Evolutionary conservation across 2,329 filamentous ascomycete genomes (phyloP).

Genomic region (Apiospora malaysiana): DNA sequence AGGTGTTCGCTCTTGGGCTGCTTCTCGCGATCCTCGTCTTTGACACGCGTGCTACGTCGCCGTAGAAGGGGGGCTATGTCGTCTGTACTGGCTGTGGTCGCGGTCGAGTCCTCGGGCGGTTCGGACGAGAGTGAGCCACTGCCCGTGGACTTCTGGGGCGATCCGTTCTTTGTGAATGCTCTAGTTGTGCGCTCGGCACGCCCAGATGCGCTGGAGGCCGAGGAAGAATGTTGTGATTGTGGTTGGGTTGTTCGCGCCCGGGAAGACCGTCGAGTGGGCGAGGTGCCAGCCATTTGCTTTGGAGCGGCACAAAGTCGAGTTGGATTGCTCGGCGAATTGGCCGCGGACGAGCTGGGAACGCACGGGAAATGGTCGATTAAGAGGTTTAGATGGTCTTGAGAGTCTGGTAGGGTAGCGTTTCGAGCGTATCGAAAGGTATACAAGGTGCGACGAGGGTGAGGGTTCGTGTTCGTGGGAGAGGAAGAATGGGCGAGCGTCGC

Average conservation of each 20-base stretch:
- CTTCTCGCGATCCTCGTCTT: slow-evolving; percentile 64
- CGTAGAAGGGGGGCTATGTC: slow-evolving; percentile 75
- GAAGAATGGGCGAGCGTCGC: slow-evolving; percentile 7
- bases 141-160: slow-evolving; percentile 76
- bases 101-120: slow-evolving; percentile 65
- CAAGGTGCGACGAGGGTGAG: slow-evolving; percentile 8
- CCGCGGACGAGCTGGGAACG: slow-evolving; percentile 2
- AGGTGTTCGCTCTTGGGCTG: slow-evolving; percentile 47
- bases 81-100: slow-evolving; percentile 47
- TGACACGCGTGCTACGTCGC: slow-evolving; percentile 75
- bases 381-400: neutral
- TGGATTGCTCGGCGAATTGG: slow-evolving; percentile 15
- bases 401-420: neutral
- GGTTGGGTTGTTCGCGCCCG: slow-evolving; percentile 83
- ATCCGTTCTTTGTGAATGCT: slow-evolving; percentile 73
- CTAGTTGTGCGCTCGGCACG: slow-evolving; percentile 78
- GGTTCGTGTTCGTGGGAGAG: slow-evolving; percentile 12
- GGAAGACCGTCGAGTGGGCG: slow-evolving; percentile 83
- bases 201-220: slow-evolving; percentile 77
- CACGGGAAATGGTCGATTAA: neutral
- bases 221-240: slow-evolving; percentile 77
- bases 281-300: slow-evolving; percentile 55
- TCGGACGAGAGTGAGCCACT: slow-evolving; percentile 76
- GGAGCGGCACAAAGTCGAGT: slow-evolving; percentile 22
- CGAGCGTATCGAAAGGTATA: slow-evolving; percentile 2